Evolutionary conservation across 148 eudicot species (phyloP).

Genomic region (Vaccinium darrowii): DNA sequence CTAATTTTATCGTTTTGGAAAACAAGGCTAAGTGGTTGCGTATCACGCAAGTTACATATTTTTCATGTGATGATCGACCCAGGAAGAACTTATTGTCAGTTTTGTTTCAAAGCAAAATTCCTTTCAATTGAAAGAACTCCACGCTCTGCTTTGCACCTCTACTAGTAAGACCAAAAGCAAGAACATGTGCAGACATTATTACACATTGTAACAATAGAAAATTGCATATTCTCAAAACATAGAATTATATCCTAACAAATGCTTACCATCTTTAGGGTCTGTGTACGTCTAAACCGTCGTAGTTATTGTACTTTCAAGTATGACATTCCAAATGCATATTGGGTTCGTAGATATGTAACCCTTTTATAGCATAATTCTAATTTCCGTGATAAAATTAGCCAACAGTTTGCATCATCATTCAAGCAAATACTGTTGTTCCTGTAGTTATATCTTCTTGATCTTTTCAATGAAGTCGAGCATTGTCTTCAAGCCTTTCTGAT

Average conservation of each 20-base stretch:
- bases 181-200: no score
- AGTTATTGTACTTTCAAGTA: not conserved
- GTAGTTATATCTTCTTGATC: slow-evolving; percentile 3
- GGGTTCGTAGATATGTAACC: not conserved
- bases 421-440: not conserved
- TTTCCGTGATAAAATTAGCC: not conserved
- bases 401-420: not conserved
- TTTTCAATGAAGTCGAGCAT: slow-evolving; percentile 21
- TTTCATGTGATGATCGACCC: not conserved
- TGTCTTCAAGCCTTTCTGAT: slow-evolving; percentile 19
- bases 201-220: not conserved
- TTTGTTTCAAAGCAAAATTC: no score
- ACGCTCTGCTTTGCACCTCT: not conserved
- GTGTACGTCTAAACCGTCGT: not conserved
- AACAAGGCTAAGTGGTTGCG: not conserved
- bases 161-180: no score
- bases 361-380: not conserved
- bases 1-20: not conserved
- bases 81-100: not conserved
- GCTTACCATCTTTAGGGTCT: not conserved
- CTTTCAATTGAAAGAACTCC: not conserved
- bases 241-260: not conserved
- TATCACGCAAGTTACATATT: not conserved
- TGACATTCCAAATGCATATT: not conserved
- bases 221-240: not conserved